Base-by-base conservation (phyloP, 371 early-diverging fungal genomes). In the Umbelopsis sp. region DNA sequence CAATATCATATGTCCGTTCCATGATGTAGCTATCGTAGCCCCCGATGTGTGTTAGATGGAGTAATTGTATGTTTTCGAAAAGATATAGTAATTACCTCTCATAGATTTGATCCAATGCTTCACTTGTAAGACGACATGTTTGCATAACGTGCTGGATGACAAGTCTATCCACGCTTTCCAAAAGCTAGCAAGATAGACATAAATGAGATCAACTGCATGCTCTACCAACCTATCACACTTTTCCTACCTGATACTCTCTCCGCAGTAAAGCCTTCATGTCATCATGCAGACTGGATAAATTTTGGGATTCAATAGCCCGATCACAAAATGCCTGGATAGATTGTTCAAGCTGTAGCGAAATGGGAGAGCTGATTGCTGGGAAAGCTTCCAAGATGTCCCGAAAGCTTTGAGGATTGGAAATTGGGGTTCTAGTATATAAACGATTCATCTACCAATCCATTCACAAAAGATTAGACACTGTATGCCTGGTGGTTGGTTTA, bases 1-100 rank as follows among this genome's bases (percentile, higher is more conserved):
- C 79, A 41, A 86, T 81, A 64, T 87, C 87, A 50, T 87, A 87
- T 2, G 81, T 86, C 20, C 79, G 74, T 57, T 87, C 86, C 86
- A 86, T 83, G 16, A 87, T 69, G 65, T 84, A 74, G 50, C 81
- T 83, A 38, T 48, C 35, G 4, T 24, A 25, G 16, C 2, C 10
- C 12, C 41, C 2, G 29, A 7, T 2, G 41, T 0, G 7, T 4
- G 12, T 41, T 41, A 41, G 41, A 41, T 41, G 41, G 10, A 41
- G 12, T 7, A 41, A 12, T 41, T 41, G 7, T 7, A 41, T 7
- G 7, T 5, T 10, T 41, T 41, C 41, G 2, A 1, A 38, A 41
- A 41, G 41, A 41, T 4, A 41, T 41, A 29, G 24, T 2, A 44
- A 12, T 14, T 64, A 76, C 81, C 78, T 81, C 72, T 86, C 85